Base-by-base conservation (phyloP, 2,329 filamentous ascomycete genomes). In the Colletotrichum graminicola region DNA sequence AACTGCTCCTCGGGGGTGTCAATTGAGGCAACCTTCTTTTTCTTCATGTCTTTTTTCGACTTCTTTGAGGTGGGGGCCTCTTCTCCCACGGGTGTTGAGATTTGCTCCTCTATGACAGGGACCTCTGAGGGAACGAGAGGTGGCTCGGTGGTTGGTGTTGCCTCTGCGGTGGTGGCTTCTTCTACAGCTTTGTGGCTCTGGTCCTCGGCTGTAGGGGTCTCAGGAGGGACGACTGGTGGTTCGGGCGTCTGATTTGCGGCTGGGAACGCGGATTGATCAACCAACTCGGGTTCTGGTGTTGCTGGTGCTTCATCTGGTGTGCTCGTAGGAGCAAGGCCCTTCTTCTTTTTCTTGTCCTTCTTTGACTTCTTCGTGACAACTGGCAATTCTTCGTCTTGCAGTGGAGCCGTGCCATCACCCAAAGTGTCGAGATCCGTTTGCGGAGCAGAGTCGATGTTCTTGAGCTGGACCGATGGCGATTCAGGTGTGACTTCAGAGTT, bases 271-370 rank as follows among this genome's bases (percentile, higher is more conserved):
- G 39, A 26, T 21, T 64, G 49, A 29, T 45, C 29, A 12, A 7
- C 26, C 39, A 26, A 51, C 36, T 47, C 36, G 18, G 62, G 39
- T 18, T 36, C 36, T 18, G 36, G 26, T 16, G 26, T 54, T 23
- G 36, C 36, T 32, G 29, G 49, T 36, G 51, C 21, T 36, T 64
- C 62, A 32, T 56, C 62, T 10, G 39, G 26, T 26, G 43, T 64
- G 62, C 26, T 41, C 10, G 8, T n/a, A 18, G 67, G 54, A 23
- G 56, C 55, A 32, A 55, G 54, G 16, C 26, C 55, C 16, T 76
- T 75, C 63, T 76, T 79, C 26, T 77, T 75, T 56, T 76, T 79
- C 74, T 80, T 80, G 54, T 76, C 75, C 69, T 80, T 81, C 64
- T 80, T 80, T 63, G 71, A 75, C 71, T 79, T 80, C 75, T 78